A percentile compares a stretch with the other conserved stretches of the same genome.
Conservation (phyloP, 1,139 yeast genomes). For the Kodamaea ohmeri region DNA sequence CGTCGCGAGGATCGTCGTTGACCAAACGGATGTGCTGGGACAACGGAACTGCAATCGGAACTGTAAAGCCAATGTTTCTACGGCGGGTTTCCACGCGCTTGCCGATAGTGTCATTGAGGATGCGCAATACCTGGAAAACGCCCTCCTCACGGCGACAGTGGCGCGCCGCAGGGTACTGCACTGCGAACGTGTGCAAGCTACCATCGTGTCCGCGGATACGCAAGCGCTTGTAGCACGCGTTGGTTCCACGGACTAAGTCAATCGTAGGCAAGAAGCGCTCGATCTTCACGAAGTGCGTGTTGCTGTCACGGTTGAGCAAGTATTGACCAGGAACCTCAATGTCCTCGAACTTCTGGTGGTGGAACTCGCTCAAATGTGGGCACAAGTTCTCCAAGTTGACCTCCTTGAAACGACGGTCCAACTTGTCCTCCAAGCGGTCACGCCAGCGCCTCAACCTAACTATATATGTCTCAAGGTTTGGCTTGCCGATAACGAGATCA, state of each 20-base stretch:
- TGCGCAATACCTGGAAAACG: constrained; percentile 84
- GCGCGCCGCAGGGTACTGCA: constrained; percentile 96
- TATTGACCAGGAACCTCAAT: constrained; percentile 98
- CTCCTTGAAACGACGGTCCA: constrained; percentile 77
- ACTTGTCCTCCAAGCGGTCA: constrained; percentile 83
- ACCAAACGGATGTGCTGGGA: constrained; percentile 93
- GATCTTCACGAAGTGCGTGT: constrained; percentile 84
- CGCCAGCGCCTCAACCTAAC: constrained; percentile 87
- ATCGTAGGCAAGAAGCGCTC: constrained; percentile 89
- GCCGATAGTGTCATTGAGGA: constrained; percentile 76
- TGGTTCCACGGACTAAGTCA: constrained; percentile 85
- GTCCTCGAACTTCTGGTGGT: constrained; percentile 96
- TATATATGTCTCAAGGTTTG: constrained; percentile 85
- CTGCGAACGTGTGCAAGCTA: constrained; percentile 85
- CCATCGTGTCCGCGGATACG: constrained; percentile 95
- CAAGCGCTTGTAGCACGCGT: constrained; percentile 87
- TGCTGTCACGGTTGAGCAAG: constrained; percentile 75
- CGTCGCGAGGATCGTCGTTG: constrained; percentile 75
- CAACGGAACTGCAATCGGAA: constrained; percentile 90
- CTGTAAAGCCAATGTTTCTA: constrained; percentile 78
- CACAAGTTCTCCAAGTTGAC: constrained; percentile 85
- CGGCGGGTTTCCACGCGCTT: constrained; percentile 86
- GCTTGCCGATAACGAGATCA: constrained; percentile 85
- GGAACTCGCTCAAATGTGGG: constrained; percentile 95
- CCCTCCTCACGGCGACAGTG: constrained; percentile 97